phyloP scores from a whole-genome alignment of 2,329 filamentous ascomycete genomes.

The Paecilomyces variotii region DNA sequence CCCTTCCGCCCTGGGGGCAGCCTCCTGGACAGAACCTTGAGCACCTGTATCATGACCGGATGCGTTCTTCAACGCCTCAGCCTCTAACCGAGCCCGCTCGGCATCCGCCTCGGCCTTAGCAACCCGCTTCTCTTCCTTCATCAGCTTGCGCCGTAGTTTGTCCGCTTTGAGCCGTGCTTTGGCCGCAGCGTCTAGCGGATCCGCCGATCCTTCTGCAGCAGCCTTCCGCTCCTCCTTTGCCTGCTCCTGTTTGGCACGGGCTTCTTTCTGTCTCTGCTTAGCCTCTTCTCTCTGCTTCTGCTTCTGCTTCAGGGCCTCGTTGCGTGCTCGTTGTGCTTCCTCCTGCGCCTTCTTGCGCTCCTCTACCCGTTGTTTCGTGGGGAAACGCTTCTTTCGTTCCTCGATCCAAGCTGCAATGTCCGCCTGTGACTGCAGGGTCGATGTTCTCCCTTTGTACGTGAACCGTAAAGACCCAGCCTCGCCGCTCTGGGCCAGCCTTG shows the following conservation, averaged over 20 bases:
- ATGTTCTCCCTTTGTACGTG: conserved; percentile 49
- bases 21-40: background rate
- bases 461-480: conserved; percentile 35
- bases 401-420: conserved; percentile 75
- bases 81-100: conserved; percentile 27
- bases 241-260: conserved; percentile 13
- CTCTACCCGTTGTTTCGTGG: conserved; percentile 61
- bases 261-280: conserved; percentile 25
- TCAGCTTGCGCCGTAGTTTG: conserved; percentile 41
- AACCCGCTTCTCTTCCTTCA: conserved; percentile 55
- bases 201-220: conserved; percentile 11
- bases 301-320: conserved; percentile 31
- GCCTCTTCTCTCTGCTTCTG: conserved; percentile 30
- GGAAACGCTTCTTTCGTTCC: conserved; percentile 71
- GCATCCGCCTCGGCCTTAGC: conserved; percentile 39
- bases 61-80: conserved; percentile 23
- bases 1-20: background rate
- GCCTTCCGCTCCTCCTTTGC: conserved; percentile 16
- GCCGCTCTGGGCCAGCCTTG: conserved; percentile 25
- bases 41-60: conserved; percentile 1
- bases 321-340: conserved; percentile 48
- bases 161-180: conserved; percentile 35
- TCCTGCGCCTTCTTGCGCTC: conserved; percentile 57
- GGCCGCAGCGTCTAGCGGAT: conserved; percentile 24
- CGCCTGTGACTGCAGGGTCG: conserved; percentile 46